phyloP scores from a whole-genome alignment of 805 yeast genomes.

The Wickerhamiella occidentalis region DNA sequence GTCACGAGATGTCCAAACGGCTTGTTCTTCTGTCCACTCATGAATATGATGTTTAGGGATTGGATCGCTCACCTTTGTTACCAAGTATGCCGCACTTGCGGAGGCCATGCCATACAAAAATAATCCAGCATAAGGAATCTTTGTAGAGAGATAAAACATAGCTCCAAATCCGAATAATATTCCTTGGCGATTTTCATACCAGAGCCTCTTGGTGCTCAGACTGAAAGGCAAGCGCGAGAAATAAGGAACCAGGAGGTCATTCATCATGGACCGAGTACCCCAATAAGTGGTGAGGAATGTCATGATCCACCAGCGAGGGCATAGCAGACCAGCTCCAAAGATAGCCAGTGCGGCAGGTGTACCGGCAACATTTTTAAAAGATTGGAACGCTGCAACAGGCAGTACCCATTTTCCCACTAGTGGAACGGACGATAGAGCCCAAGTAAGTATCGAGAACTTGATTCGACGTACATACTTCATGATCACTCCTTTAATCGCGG shows the following conservation, averaged over 20 bases:
- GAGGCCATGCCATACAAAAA: slow-evolving; percentile 42
- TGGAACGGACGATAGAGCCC: slow-evolving; percentile 32
- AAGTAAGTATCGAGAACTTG: slow-evolving; percentile 19
- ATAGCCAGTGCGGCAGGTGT: slow-evolving; percentile 34
- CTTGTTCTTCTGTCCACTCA: slow-evolving; percentile 26
- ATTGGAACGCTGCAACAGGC: slow-evolving; percentile 35
- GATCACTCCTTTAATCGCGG: too few relatives aligned
- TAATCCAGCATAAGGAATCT: slow-evolving; percentile 37
- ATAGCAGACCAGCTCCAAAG: slow-evolving; percentile 27
- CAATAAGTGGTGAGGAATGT: slow-evolving; percentile 34
- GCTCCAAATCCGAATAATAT: slow-evolving; percentile 45
- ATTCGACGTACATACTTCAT: slow-evolving; percentile 1
- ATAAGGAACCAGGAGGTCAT: slow-evolving; percentile 41
- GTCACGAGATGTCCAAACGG: slow-evolving; percentile 23
- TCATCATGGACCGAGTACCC: slow-evolving; percentile 36
- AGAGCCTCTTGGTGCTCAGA: slow-evolving; percentile 33
- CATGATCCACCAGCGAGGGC: slow-evolving; percentile 31
- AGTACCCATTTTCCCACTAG: slow-evolving; percentile 33
- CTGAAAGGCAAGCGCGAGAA: slow-evolving; percentile 37
- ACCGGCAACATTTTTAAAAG: slow-evolving; percentile 37
- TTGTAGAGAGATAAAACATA: slow-evolving; percentile 34
- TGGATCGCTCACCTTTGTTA: slow-evolving; percentile 43
- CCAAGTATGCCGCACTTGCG: slow-evolving; percentile 40
- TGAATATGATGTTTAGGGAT: slow-evolving; percentile 25
- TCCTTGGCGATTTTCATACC: slow-evolving; percentile 45